A percentile compares a stretch with the other conserved stretches of the same genome.
phyloP scores from a whole-genome alignment of 257 asterid genomes.

The Solanum tacnaense region DNA sequence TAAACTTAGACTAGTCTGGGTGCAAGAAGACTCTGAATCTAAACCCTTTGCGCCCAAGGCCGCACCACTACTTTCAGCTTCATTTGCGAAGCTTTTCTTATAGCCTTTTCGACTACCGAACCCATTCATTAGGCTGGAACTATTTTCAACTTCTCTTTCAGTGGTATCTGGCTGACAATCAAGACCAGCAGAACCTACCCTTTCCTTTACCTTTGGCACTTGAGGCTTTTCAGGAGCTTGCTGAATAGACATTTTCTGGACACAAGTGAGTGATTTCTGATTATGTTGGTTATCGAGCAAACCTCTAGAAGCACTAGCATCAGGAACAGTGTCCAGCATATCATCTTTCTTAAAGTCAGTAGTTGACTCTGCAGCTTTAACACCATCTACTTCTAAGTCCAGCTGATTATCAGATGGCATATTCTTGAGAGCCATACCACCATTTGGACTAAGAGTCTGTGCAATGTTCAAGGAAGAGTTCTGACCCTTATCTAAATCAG shows the following conservation, averaged over 20 bases:
- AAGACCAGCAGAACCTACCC: slow-evolving; percentile 21
- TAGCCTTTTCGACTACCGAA: slow-evolving; percentile 18
- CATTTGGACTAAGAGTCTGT: slow-evolving; percentile 29
- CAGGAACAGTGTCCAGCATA: slow-evolving; percentile 17
- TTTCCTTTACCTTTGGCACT: slow-evolving; percentile 20
- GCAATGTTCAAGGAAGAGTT: slow-evolving; percentile 14
- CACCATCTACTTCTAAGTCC: slow-evolving; percentile 29
- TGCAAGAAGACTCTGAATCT: slow-evolving; percentile 59
- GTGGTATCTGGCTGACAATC: slow-evolving; percentile 29
- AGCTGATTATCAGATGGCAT: slow-evolving; percentile 22
- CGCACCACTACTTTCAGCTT: slow-evolving; percentile 20
- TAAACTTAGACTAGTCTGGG: slow-evolving; percentile 28
- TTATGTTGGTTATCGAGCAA: slow-evolving; percentile 18
- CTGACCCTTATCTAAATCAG: slow-evolving; percentile 37
- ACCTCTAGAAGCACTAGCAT: slow-evolving; percentile 28
- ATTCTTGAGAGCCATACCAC: slow-evolving; percentile 22
- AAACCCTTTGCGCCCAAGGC: slow-evolving; percentile 28
- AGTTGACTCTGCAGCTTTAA: slow-evolving; percentile 31
- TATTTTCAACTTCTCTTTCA: slow-evolving; percentile 25
- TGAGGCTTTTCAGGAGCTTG: slow-evolving; percentile 20
- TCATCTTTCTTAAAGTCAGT: slow-evolving; percentile 22
- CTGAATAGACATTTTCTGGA: slow-evolving; percentile 21
- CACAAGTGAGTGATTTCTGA: slow-evolving; percentile 25
- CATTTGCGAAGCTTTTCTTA: slow-evolving; percentile 15
- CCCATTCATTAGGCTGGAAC: slow-evolving; percentile 43